These are phyloP conservation scores for Aspergillus ustus DNA, from an alignment of 2,329 filamentous ascomycete genomes.

Conservation along the genomic window DNA sequence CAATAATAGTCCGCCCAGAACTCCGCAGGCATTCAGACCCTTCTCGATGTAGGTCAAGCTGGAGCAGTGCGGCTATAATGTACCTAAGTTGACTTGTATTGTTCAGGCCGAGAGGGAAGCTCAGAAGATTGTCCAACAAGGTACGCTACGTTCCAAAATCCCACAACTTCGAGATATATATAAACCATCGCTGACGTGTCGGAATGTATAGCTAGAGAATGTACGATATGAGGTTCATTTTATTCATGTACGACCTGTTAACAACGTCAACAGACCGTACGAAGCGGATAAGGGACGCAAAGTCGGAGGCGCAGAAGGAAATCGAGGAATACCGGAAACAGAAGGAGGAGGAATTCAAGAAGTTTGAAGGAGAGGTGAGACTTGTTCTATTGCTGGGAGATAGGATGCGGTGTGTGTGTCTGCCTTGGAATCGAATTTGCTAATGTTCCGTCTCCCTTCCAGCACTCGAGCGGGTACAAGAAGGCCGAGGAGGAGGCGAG, in stretches of 20 bases:
- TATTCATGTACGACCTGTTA: constrained; percentile 5
- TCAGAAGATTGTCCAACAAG: constrained; percentile 98
- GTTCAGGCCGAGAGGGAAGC: constrained; percentile 91
- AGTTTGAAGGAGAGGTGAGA: constrained; percentile 79
- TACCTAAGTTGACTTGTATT: constrained; percentile 18
- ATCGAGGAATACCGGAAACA: constrained; percentile 87
- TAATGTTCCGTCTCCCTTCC: constrained; percentile 5
- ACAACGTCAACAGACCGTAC: constrained; percentile 71
- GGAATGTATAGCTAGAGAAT: constrained; percentile 74
- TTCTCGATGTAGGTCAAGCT: constrained; percentile 80
- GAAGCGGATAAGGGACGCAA: constrained; percentile 95
- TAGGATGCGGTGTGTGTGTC: neutral
- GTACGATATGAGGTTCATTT: constrained; percentile 54
- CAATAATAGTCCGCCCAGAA: constrained; percentile 86
- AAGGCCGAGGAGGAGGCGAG: constrained; percentile 78
- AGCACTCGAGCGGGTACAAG: constrained; percentile 94
- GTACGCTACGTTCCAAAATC: constrained; percentile 53
- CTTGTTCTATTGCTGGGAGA: neutral
- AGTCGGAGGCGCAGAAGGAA: constrained; percentile 95
- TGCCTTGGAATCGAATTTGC: neutral
- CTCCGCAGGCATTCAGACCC: constrained; percentile 96
- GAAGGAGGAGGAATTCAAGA: constrained; percentile 95
- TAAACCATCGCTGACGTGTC: constrained; percentile 29
- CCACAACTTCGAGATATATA: neutral
- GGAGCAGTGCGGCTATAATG: neutral